Percentiles rank a stretch among this genome's conserved stretches.
These are phyloP conservation scores for Beauveria rudraprayagi DNA, from an alignment of 2,329 filamentous ascomycete species.

Conservation along the genomic window DNA sequence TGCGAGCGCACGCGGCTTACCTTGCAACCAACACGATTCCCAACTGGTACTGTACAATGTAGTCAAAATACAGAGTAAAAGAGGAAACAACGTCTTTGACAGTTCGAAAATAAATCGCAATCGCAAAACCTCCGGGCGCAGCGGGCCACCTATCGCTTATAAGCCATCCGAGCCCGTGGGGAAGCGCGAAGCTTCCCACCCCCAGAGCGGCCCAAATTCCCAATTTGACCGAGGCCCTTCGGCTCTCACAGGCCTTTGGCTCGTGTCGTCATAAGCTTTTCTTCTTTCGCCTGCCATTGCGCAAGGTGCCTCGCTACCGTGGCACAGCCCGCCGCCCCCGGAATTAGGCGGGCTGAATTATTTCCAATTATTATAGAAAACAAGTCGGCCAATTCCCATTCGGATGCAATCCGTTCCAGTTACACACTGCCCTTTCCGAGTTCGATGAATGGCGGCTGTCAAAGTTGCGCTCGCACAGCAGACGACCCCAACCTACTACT, in stretches of 20 bases:
- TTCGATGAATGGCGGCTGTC: neutral
- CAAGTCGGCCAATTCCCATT: neutral
- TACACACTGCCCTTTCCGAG: neutral
- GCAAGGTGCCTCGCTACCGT: too few species aligned
- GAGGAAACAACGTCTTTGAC: neutral
- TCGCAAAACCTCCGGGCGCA: neutral
- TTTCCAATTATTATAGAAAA: too few species aligned
- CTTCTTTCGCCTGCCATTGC: too few species aligned
- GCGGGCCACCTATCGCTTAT: slow-evolving; percentile 9
- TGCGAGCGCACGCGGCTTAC: neutral
- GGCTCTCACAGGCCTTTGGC: slow-evolving; percentile 4
- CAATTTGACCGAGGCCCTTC: slow-evolving; percentile 8
- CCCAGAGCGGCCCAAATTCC: neutral
- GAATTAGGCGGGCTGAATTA: neutral
- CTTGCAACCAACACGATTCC: neutral
- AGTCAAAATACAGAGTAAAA: neutral
- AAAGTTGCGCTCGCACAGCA: neutral
- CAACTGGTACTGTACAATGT: neutral
- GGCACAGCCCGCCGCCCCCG: too few species aligned
- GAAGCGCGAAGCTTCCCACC: neutral
- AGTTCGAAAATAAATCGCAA: neutral
- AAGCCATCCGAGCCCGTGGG: slow-evolving; percentile 4
- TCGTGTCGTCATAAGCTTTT: slow-evolving; percentile 6
- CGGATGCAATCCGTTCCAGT: neutral
- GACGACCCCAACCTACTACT: neutral